Evolutionary conservation across 257 asterid genomes (phyloP).

Genomic region (Catharanthus roseus): DNA sequence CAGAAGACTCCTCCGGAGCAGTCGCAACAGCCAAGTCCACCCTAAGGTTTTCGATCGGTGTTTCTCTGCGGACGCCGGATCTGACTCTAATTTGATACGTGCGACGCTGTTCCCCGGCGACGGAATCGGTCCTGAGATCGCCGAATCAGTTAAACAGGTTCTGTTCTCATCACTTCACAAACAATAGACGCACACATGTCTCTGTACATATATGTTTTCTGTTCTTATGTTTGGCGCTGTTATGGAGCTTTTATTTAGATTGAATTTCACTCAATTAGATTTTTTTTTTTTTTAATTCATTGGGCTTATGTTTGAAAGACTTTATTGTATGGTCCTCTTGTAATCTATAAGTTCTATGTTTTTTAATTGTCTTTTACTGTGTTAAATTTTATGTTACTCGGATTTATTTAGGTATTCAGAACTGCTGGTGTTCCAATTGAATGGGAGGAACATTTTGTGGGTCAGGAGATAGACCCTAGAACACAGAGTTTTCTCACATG

Average conservation of each 20-base stretch:
- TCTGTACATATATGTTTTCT: not conserved
- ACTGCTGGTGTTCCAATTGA: slow-evolving; percentile 88
- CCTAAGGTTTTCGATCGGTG: slow-evolving; percentile 39
- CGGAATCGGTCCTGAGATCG: slow-evolving; percentile 95
- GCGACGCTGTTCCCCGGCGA: slow-evolving; percentile 97
- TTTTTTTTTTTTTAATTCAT: too few species aligned
- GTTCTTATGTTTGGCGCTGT: not conserved
- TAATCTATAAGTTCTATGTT: too few species aligned
- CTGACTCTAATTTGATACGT: slow-evolving; percentile 60
- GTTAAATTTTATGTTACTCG: not conserved
- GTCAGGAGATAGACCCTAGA: slow-evolving; percentile 81
- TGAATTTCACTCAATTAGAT: not conserved
- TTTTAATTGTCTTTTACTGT: not conserved
- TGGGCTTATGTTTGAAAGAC: not conserved
- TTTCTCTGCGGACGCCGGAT: slow-evolving; percentile 29
- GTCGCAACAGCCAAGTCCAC: slow-evolving; percentile 21
- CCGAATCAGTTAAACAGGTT: slow-evolving; percentile 78
- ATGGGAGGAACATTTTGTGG: slow-evolving; percentile 95
- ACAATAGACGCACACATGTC: not conserved
- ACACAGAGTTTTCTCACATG: slow-evolving; percentile 94
- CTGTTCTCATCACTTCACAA: not conserved
- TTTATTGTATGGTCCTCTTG: not conserved
- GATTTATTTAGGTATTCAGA: slow-evolving; percentile 51
- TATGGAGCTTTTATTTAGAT: not conserved
- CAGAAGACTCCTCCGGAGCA: slow-evolving; percentile 48